Percentiles rank a stretch among this genome's conserved stretches.
Evolutionary conservation across 805 yeast species (phyloP).

Genomic region (Candida ascalaphidarum): DNA sequence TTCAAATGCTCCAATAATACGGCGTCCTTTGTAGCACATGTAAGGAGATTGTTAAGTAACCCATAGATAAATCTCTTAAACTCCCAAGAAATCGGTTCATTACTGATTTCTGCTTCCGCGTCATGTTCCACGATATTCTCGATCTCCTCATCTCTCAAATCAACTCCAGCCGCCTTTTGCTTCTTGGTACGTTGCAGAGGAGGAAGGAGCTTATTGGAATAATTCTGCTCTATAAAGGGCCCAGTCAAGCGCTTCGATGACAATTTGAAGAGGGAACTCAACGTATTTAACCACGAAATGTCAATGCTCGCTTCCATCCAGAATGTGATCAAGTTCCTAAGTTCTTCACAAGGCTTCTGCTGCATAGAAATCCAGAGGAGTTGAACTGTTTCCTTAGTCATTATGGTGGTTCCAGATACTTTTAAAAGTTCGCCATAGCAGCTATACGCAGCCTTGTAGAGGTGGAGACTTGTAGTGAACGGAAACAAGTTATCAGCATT

Average conservation of each 20-base stretch:
- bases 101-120: conserved; percentile 31
- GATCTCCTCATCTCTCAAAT: conserved; percentile 34
- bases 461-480: conserved; percentile 30
- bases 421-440: conserved; percentile 54
- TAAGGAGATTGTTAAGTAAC: conserved; percentile 35
- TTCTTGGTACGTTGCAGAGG: conserved; percentile 34
- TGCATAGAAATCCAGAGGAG: conserved; percentile 54
- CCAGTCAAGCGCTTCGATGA: conserved; percentile 35
- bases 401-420: conserved; percentile 35
- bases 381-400: conserved; percentile 38
- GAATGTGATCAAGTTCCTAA: conserved; percentile 39
- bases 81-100: conserved; percentile 51
- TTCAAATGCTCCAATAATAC: conserved; percentile 31
- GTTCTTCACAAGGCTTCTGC: conserved; percentile 36
- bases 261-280: conserved; percentile 41
- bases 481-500: conserved; percentile 36
- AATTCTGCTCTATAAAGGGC: conserved; percentile 28
- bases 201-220: conserved; percentile 32
- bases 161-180: conserved; percentile 12
- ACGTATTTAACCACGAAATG: conserved; percentile 49
- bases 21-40: conserved; percentile 27
- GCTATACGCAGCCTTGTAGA: conserved; percentile 39
- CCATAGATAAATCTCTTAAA: conserved; percentile 43
- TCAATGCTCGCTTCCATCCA: conserved; percentile 52
- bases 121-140: conserved; percentile 27